These are phyloP conservation scores for Ogataea neopini DNA, from an alignment of 805 yeast species.

Conservation along the genomic window DNA sequence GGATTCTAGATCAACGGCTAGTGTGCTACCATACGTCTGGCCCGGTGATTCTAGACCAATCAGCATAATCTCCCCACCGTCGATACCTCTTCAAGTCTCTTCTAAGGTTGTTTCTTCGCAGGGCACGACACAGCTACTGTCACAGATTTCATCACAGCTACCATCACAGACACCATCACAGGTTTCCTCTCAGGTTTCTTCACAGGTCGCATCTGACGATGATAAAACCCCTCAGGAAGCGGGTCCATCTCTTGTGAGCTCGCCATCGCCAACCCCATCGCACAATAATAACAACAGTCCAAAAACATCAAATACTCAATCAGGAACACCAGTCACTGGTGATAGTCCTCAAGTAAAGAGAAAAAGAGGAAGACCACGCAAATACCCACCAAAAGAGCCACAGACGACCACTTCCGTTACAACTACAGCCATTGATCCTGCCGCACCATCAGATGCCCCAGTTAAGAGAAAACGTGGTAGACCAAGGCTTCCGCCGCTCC, in stretches of 20 bases:
- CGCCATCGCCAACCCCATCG: constrained; percentile 1
- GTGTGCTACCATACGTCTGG: constrained; percentile 5
- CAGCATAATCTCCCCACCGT: constrained; percentile 1
- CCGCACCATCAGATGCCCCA: background rate
- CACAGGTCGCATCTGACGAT: background rate
- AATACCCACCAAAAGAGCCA: constrained; percentile 14
- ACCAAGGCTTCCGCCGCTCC: constrained; percentile 33
- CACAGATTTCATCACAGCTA: no score
- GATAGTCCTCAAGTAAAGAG: constrained; percentile 15
- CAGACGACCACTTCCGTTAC: background rate
- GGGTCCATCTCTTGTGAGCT: background rate
- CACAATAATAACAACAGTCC: background rate
- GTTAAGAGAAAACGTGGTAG: constrained; percentile 32
- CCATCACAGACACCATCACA: no score
- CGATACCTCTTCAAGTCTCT: no score
- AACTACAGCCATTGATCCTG: background rate
- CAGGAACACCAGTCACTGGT: background rate
- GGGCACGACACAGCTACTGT: no score
- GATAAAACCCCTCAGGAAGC: background rate
- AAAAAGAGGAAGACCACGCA: constrained; percentile 31
- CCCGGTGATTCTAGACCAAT: constrained; percentile 4
- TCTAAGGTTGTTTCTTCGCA: no score
- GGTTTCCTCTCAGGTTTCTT: no score
- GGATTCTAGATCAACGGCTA: constrained; percentile 1
- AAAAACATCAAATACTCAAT: background rate